A percentile compares a stretch with the other conserved stretches of the same genome.
phyloP scores from a whole-genome alignment of 2,329 filamentous ascomycete species.

The Zymoseptoria passerinii region DNA sequence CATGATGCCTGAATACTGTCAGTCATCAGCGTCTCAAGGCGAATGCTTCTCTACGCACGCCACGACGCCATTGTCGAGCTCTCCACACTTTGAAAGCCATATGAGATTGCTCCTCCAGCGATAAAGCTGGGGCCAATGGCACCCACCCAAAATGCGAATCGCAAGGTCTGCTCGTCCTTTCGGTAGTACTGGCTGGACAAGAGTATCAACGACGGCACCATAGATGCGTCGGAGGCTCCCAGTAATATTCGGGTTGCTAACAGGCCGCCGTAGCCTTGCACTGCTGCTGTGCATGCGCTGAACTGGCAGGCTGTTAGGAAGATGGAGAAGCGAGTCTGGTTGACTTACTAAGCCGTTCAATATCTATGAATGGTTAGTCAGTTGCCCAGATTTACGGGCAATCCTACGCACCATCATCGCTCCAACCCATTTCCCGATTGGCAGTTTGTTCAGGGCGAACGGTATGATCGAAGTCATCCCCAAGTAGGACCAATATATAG shows the following conservation, averaged over 20 bases:
- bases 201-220: conserved; percentile 48
- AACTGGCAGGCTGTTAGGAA: neutral
- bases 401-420: neutral
- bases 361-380: neutral
- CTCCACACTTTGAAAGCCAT: conserved; percentile 44
- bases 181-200: conserved; percentile 41
- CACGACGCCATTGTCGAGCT: conserved; percentile 6
- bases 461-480: conserved; percentile 7
- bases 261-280: conserved; percentile 40
- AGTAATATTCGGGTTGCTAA: conserved; percentile 43
- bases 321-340: neutral
- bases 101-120: conserved; percentile 48
- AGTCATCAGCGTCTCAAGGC: neutral
- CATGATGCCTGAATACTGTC: conserved; percentile 14
- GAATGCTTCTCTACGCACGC: conserved; percentile 7
- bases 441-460: conserved; percentile 1
- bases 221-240: conserved; percentile 45
- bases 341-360: neutral
- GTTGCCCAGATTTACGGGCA: no score
- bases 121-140: conserved; percentile 53
- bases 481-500: conserved; percentile 14
- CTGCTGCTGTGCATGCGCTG: conserved; percentile 45
- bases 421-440: conserved; percentile 26
- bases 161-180: conserved; percentile 50
- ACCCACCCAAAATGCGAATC: conserved; percentile 58